These are phyloP conservation scores for Peronosclerospora sorghi DNA, from an alignment of 352 stramenopile genomes.

Conservation along the genomic window DNA sequence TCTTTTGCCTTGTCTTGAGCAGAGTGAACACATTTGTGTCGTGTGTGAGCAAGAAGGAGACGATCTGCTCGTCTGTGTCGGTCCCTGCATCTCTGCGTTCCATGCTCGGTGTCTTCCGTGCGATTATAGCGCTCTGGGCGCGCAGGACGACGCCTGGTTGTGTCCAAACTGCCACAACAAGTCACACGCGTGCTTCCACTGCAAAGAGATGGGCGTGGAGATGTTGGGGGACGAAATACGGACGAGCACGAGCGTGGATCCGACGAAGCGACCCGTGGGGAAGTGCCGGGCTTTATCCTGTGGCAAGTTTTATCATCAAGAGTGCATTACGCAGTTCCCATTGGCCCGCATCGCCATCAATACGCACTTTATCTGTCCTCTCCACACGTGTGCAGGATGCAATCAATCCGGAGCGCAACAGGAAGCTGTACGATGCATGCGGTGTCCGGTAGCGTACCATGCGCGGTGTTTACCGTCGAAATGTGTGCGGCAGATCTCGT, in stretches of 20 bases:
- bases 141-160: constrained; percentile 30
- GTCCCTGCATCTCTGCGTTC: constrained; percentile 67
- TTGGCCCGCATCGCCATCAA: constrained; percentile 64
- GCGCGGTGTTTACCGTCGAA: constrained; percentile 57
- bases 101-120: constrained; percentile 36
- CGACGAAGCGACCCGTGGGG: constrained; percentile 24
- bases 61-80: constrained; percentile 39
- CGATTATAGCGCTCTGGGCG: neutral
- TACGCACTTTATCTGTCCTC: constrained; percentile 75
- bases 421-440: constrained; percentile 67
- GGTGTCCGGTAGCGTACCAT: constrained; percentile 74
- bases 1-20: constrained; percentile 1
- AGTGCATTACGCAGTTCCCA: constrained; percentile 71
- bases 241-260: neutral
- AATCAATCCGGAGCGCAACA: constrained; percentile 69
- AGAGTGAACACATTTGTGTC: constrained; percentile 58
- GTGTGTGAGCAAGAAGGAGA: constrained; percentile 53
- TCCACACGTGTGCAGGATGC: constrained; percentile 72
- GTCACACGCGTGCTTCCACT: constrained; percentile 75
- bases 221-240: constrained; percentile 8
- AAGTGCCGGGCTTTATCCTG: constrained; percentile 77
- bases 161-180: constrained; percentile 44
- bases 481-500: constrained; percentile 40
- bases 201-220: constrained; percentile 40
- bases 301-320: constrained; percentile 77